Conservation (phyloP, 805 yeast genomes). For the Helenozyma rhizophorensis region DNA sequence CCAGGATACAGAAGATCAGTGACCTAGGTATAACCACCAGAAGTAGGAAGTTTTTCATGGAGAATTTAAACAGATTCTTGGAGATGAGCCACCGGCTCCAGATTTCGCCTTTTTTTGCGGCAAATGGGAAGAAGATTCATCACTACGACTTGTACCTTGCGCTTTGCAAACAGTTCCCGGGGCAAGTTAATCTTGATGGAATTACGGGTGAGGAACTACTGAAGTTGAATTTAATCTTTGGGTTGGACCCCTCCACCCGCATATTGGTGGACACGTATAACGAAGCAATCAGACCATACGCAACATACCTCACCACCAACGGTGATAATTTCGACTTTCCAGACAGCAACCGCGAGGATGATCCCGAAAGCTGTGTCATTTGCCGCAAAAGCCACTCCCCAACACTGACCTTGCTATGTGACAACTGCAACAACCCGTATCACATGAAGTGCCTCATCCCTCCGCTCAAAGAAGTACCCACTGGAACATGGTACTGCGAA, state of each 20-base stretch:
- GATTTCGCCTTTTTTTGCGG: constrained; percentile 19
- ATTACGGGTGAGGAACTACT: constrained; percentile 19
- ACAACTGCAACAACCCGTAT: constrained; percentile 66
- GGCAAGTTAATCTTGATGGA: constrained; percentile 9
- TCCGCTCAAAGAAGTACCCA: constrained; percentile 48
- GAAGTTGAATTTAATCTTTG: constrained; percentile 21
- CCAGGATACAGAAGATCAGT: constrained; percentile 62
- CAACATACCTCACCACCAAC: constrained; percentile 25
- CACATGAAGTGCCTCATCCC: constrained; percentile 68
- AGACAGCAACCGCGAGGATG: constrained; percentile 25
- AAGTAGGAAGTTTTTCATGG: constrained; percentile 56
- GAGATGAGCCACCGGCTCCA: constrained; percentile 38
- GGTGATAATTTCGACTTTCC: constrained; percentile 28
- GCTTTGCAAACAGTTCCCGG: constrained; percentile 21
- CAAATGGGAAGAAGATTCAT: constrained; percentile 17
- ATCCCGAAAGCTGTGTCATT: constrained; percentile 38
- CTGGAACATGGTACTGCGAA: constrained; percentile 74
- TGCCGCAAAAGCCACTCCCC: constrained; percentile 48
- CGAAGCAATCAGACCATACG: constrained; percentile 25
- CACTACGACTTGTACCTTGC: constrained; percentile 38
- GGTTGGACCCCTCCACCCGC: constrained; percentile 13
- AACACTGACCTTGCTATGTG: constrained; percentile 54
- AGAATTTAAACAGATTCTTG: constrained; percentile 56
- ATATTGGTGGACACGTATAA: constrained; percentile 23
- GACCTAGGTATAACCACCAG: constrained; percentile 63